Conservation (phyloP, 1,284 basidiomycete species). For the Ustilago bromivora region DNA sequence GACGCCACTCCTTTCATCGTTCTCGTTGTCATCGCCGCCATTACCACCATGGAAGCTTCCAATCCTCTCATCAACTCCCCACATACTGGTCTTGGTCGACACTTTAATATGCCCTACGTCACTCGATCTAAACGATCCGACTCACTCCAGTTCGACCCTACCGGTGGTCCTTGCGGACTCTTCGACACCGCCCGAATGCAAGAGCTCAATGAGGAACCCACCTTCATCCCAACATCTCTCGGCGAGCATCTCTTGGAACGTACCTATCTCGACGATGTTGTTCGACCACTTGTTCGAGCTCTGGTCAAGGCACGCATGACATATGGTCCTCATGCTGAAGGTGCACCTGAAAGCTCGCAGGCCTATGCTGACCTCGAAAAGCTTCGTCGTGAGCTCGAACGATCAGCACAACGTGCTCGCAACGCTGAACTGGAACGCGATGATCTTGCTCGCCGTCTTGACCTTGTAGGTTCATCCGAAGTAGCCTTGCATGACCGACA, state of each 20-base stretch:
- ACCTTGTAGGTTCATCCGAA: constrained; percentile 30
- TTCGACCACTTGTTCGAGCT: constrained; percentile 48
- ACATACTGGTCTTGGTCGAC: constrained; percentile 18
- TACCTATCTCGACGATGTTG: constrained; percentile 54
- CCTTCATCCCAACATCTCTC: constrained; percentile 45
- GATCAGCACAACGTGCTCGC: constrained; percentile 37
- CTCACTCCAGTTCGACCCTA: constrained; percentile 15
- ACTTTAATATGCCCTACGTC: constrained; percentile 16
- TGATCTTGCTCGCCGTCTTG: constrained; percentile 47
- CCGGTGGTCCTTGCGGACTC: constrained; percentile 10
- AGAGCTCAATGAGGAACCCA: constrained; percentile 30
- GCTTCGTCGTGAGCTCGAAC: constrained; percentile 44
- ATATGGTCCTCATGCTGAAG: constrained; percentile 11
- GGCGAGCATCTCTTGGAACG: constrained; percentile 49
- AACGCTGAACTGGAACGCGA: constrained; percentile 51
- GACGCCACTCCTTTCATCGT: neutral
- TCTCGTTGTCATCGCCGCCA: neutral
- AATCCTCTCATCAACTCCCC: constrained; percentile 40
- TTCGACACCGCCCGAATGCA: constrained; percentile 21
- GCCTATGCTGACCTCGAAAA: constrained; percentile 50
- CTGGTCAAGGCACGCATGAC: constrained; percentile 49
- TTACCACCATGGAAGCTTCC: constrained; percentile 34
- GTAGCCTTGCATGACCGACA: constrained; percentile 19
- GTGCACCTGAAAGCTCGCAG: constrained; percentile 20
- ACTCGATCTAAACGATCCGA: constrained; percentile 40